A percentile compares a stretch with the other conserved stretches of the same genome.
phyloP scores from a whole-genome alignment of 768 basidiomycete species.

The Kwoniella mangroviensis region DNA sequence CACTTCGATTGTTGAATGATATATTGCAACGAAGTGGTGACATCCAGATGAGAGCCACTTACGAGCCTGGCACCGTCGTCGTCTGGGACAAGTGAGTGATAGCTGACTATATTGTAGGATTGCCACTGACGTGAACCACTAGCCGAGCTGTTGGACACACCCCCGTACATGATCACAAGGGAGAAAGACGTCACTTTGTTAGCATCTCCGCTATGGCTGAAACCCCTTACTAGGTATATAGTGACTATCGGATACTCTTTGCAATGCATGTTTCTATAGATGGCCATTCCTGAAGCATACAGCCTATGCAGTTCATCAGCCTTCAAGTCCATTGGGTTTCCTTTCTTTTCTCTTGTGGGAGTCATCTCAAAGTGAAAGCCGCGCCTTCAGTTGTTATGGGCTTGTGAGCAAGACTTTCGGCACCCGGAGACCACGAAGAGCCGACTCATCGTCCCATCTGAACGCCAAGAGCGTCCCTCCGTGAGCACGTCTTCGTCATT shows the following conservation, averaged over 20 bases:
- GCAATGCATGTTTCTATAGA: background rate
- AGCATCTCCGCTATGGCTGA: slow-evolving; percentile 20
- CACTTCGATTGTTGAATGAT: slow-evolving; percentile 26
- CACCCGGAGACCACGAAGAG: too few relatives aligned
- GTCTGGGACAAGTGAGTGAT: slow-evolving; percentile 62
- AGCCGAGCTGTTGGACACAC: slow-evolving; percentile 14
- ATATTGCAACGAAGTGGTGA: slow-evolving; percentile 29
- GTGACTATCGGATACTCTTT: background rate
- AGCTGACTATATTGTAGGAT: background rate
- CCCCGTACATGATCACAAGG: slow-evolving; percentile 11
- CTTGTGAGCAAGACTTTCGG: too few relatives aligned
- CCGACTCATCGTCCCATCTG: too few relatives aligned
- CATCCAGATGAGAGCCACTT: slow-evolving; percentile 60
- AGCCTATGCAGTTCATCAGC: too few relatives aligned
- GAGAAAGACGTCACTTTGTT: slow-evolving; percentile 17
- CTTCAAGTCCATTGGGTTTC: too few relatives aligned
- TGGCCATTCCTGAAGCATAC: too few relatives aligned
- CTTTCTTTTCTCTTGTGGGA: too few relatives aligned
- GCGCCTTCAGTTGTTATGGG: too few relatives aligned
- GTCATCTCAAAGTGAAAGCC: too few relatives aligned
- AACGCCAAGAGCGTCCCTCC: background rate
- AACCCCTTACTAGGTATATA: background rate
- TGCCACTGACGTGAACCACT: background rate
- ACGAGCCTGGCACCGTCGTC: slow-evolving; percentile 65
- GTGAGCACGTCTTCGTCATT: background rate